phyloP scores from a whole-genome alignment of 208 protist genomes.

The Angomonas ambiguus region DNA sequence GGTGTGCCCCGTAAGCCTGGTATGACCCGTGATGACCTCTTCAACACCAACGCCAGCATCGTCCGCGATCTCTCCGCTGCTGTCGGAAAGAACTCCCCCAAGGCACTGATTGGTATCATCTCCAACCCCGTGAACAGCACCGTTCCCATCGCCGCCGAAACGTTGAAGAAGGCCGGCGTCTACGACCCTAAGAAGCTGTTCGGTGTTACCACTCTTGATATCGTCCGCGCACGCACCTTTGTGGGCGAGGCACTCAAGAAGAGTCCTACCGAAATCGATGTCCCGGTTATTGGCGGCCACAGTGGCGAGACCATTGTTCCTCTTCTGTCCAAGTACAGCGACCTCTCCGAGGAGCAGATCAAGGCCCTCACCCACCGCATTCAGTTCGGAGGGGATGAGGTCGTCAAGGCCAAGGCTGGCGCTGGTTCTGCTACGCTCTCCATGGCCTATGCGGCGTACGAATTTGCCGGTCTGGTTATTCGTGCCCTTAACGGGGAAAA shows the following conservation, averaged over 20 bases:
- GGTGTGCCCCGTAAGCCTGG: conserved; percentile 95
- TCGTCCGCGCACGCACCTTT: conserved; percentile 76
- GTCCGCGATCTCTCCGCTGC: conserved; percentile 81
- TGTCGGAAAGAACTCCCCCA: conserved; percentile 78
- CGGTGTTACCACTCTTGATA: conserved; percentile 92
- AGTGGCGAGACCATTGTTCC: conserved; percentile 93
- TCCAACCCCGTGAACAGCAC: conserved; percentile 95
- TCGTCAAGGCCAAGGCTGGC: conserved; percentile 86
- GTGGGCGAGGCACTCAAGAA: conserved; percentile 50
- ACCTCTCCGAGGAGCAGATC: conserved; percentile 48
- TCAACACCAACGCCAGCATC: conserved; percentile 93
- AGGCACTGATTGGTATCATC: conserved; percentile 90
- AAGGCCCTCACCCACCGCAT: conserved; percentile 72
- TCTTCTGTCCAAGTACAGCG: conserved; percentile 70
- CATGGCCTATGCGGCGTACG: conserved; percentile 47
- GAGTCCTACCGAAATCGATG: conserved; percentile 55
- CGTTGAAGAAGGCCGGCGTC: conserved; percentile 77
- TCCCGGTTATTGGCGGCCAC: conserved; percentile 93
- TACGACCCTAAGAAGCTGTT: conserved; percentile 85
- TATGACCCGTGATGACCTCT: conserved; percentile 96
- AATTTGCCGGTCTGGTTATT: conserved; percentile 65
- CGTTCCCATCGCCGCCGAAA: conserved; percentile 92
- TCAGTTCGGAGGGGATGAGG: conserved; percentile 75
- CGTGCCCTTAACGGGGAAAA: conserved; percentile 67
- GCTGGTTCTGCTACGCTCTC: conserved; percentile 87